Evolutionary conservation across 176 grass and related monocot genomes (phyloP), one percentile per base, ranked within the genome.

Genomic region (Cenchrus fungigraminus): DNA sequence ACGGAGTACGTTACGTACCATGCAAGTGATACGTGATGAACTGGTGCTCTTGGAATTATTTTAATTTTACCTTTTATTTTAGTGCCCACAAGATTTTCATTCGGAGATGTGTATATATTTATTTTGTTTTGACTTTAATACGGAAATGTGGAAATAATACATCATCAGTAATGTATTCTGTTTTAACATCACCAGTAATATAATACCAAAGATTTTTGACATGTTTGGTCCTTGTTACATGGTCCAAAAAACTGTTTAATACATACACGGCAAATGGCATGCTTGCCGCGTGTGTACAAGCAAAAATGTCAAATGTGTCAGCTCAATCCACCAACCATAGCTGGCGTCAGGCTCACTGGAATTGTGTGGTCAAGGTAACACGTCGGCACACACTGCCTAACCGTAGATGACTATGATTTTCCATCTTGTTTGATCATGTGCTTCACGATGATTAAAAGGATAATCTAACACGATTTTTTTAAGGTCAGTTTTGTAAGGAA

Each of bases 321-420:
- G 56, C 49, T 0, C 7, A 17, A 52, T 59, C 4, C 37, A 74
- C 63, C 53, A 60, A 25, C 15, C 79, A 4, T 79, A 58, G 28
- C 19, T 45, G 57, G 3, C 56, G 19, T 53, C 55, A 31, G 50
- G 3, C 63, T 12, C 9, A n/a, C 55, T 72, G 22, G 55, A 25
- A 29, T 10, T 12, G 17, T 67, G 29, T 9, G 45, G 53, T 51
- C 11, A 88, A 53, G 16, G 42, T 9, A 49, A 22, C 74, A 75
- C 63, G 73, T 81, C 76, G 56, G 84, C 66, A 79, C 75, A 52
- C 22, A 29, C 14, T 12, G 77, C 63, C 28, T 17, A 71, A 61
- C 71, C n/a, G 12, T 62, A 49, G 19, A 6, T 71, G 46, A 28
- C 3, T 11, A 85, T 7, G 32, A 76, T 67, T 4, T 65, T n/a